Evolutionary conservation across 2,329 filamentous ascomycete genomes (phyloP).

Genomic region (Talaromyces sp.): DNA sequence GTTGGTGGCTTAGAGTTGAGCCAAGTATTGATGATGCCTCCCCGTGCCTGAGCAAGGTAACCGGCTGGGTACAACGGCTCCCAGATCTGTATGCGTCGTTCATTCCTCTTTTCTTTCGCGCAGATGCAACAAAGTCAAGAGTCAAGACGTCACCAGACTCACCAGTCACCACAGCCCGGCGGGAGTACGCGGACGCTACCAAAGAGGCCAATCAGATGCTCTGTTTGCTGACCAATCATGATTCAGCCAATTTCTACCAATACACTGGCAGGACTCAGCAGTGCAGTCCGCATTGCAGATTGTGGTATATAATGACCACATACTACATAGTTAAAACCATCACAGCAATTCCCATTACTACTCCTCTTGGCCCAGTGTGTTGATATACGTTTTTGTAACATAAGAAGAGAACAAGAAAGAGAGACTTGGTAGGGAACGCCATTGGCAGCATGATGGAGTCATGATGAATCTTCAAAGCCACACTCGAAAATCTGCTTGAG

Average conservation of each 20-base stretch:
- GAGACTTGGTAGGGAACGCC: not conserved
- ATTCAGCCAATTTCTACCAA: not conserved
- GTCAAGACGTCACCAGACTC: not conserved
- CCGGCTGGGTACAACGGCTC: not conserved
- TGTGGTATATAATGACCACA: too few relatives aligned
- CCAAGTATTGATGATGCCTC: not conserved
- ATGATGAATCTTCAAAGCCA: not conserved
- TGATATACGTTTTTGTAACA: not conserved
- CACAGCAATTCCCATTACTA: not conserved
- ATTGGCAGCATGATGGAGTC: not conserved
- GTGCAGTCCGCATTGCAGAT: not conserved
- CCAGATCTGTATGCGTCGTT: not conserved
- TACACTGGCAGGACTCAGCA: not conserved
- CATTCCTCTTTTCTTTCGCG: too few relatives aligned
- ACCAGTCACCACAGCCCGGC: not conserved
- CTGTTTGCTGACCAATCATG: not conserved
- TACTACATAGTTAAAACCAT: too few relatives aligned
- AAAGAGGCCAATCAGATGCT: not conserved
- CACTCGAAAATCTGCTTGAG: not conserved
- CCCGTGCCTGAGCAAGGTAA: not conserved
- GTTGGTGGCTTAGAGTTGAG: not conserved
- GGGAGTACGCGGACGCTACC: not conserved
- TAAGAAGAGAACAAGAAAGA: not conserved
- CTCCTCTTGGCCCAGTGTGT: not conserved
- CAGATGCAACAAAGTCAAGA: not conserved